phyloP scores from a whole-genome alignment of 192 early-diverging fungal species.

The Coemansia umbellata region DNA sequence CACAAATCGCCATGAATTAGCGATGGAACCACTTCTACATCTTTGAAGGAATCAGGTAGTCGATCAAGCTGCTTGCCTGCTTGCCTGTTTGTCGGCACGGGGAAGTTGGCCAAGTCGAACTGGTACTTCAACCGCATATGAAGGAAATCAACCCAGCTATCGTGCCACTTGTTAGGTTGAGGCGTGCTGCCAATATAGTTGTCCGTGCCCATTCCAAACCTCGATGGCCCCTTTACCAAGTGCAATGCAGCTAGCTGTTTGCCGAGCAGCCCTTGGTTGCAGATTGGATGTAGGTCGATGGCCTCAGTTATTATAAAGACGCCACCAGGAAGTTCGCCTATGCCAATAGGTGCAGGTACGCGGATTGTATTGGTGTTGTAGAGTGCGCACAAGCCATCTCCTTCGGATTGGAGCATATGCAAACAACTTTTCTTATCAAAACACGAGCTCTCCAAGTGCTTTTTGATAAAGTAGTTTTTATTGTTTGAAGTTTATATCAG shows the following conservation, averaged over 20 bases:
- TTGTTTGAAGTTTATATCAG: not conserved
- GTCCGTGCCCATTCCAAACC: constrained; percentile 27
- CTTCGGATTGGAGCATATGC: constrained; percentile 21
- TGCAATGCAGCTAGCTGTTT: constrained; percentile 21
- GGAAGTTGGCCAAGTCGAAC: constrained; percentile 14
- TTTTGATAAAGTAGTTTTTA: constrained; percentile 27
- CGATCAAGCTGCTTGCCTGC: constrained; percentile 10
- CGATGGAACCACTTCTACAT: constrained; percentile 15
- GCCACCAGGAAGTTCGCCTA: constrained; percentile 11
- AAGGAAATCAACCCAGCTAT: constrained; percentile 27
- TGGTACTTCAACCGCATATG: constrained; percentile 21
- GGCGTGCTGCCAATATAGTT: constrained; percentile 34
- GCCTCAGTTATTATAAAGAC: constrained; percentile 22
- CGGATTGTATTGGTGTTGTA: constrained; percentile 8
- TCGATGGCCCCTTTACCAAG: constrained; percentile 4
- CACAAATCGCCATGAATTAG: constrained; percentile 38
- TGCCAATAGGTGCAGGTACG: constrained; percentile 13
- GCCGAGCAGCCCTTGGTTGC: constrained; percentile 17
- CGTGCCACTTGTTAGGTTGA: constrained; percentile 27
- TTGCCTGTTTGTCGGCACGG: not conserved
- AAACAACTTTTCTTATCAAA: not conserved
- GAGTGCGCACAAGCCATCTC: constrained; percentile 18
- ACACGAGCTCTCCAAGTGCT: not conserved
- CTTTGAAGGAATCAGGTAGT: constrained; percentile 20
- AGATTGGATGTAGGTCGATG: constrained; percentile 8